Percentiles rank a stretch among this genome's conserved stretches.
These are phyloP conservation scores for Stachybotrys elegans DNA, from an alignment of 2,329 filamentous ascomycete species.

Conservation along the genomic window DNA sequence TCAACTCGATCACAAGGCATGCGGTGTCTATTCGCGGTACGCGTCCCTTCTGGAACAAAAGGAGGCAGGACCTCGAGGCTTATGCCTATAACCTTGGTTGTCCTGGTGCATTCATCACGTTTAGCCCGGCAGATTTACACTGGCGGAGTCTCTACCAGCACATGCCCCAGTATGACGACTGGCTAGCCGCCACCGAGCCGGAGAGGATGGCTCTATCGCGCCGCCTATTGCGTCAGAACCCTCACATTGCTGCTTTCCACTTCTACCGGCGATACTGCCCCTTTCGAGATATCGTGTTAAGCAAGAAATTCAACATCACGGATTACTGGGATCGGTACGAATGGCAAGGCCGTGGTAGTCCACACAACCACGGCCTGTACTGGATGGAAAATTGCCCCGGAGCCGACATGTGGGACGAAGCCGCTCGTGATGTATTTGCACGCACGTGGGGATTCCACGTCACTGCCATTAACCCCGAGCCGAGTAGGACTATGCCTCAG, in stretches of 20 bases:
- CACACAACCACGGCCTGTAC: slow-evolving; percentile 6
- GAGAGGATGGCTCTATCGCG: slow-evolving; percentile 5
- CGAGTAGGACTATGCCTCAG: not conserved
- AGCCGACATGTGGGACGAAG: slow-evolving; percentile 2
- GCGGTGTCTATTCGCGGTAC: slow-evolving; percentile 1
- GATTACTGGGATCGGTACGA: slow-evolving; percentile 5
- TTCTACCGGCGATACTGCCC: slow-evolving; percentile 4
- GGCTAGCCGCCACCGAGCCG: slow-evolving; percentile 3
- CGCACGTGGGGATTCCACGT: not conserved
- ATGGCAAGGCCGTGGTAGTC: slow-evolving; percentile 8
- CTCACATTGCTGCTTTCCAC: slow-evolving; percentile 6
- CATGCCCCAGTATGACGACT: slow-evolving; percentile 5
- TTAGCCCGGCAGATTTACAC: not conserved
- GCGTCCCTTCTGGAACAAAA: slow-evolving; percentile 1
- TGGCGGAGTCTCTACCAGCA: slow-evolving; percentile 4
- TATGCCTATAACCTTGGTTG: slow-evolving; percentile 5
- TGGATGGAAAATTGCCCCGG: slow-evolving; percentile 3
- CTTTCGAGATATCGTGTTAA: slow-evolving; percentile 4
- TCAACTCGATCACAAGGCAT: slow-evolving; percentile 4
- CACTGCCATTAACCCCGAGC: not conserved
- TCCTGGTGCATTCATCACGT: slow-evolving; percentile 1
- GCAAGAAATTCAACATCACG: slow-evolving; percentile 5
- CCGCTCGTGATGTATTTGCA: slow-evolving; percentile 2
- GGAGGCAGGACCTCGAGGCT: slow-evolving; percentile 3
- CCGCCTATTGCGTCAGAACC: slow-evolving; percentile 5